Evolutionary conservation across 331 rosid genomes (phyloP).

Genomic region (Quercus tomentella): DNA sequence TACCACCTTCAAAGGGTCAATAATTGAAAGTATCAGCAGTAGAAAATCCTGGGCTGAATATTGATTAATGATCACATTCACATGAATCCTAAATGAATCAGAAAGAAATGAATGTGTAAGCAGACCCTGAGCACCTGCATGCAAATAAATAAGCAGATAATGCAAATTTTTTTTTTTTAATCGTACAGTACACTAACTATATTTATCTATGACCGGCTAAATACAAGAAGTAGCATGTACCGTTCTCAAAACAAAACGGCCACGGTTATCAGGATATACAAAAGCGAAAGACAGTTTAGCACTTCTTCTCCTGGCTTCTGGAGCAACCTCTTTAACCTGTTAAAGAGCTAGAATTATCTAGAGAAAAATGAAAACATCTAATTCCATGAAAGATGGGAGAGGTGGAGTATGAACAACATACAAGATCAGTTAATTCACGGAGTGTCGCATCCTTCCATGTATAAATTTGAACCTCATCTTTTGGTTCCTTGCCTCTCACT

Average conservation of each 20-base stretch:
- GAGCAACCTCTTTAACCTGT: conserved; percentile 96
- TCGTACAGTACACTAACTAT: not conserved
- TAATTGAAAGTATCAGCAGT: not conserved
- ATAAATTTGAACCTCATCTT: conserved; percentile 96
- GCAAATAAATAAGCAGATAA: not conserved
- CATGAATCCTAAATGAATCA: not conserved
- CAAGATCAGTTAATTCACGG: conserved; percentile 90
- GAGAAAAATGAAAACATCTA: not conserved
- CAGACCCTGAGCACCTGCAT: not conserved
- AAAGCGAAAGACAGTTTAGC: conserved; percentile 91
- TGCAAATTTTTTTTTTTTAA: not conserved
- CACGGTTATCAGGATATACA: conserved; percentile 88
- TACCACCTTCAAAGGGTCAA: not conserved
- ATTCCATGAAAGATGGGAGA: not conserved
- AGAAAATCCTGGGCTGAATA: not conserved
- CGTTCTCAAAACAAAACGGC: conserved; percentile 82
- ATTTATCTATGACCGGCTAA: not conserved
- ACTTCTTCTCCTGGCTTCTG: conserved; percentile 84
- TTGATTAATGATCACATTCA: not conserved
- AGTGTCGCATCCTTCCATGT: conserved; percentile 99
- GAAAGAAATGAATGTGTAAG: not conserved
- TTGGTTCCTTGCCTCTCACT: conserved; percentile 89
- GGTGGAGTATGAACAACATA: conserved; percentile 12
- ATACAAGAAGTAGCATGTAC: conserved; percentile 19
- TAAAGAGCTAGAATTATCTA: conserved; percentile 21